Percentiles rank a stretch among this genome's conserved stretches.
These are phyloP conservation scores for Gardenia jasminoides DNA, from an alignment of 257 asterid species.

Conservation along the genomic window DNA sequence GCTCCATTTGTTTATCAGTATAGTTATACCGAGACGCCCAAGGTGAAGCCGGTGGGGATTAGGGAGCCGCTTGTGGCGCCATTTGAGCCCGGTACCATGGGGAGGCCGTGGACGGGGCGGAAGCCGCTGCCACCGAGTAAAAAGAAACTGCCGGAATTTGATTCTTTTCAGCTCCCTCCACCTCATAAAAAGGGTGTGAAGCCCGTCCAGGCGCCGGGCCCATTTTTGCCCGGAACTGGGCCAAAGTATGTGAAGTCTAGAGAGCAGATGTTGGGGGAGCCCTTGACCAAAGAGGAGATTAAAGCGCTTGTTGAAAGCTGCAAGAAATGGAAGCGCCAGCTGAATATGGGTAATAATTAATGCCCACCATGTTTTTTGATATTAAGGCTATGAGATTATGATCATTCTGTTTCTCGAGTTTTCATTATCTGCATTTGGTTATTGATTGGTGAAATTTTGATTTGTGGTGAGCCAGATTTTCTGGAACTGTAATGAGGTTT, in stretches of 20 bases:
- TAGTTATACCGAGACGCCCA: conserved; percentile 95
- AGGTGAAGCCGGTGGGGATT: conserved; percentile 66
- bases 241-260: conserved; percentile 69
- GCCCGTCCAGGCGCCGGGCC: conserved; percentile 97
- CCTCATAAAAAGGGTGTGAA: conserved; percentile 85
- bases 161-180: conserved; percentile 84
- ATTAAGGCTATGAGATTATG: neutral
- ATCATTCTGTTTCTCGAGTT: neutral
- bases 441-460: neutral
- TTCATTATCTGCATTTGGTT: neutral
- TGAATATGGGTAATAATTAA: conserved; percentile 62
- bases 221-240: conserved; percentile 75
- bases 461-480: neutral
- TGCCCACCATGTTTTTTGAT: neutral
- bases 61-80: conserved; percentile 91
- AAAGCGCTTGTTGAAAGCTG: conserved; percentile 51
- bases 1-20: conserved; percentile 92
- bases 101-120: conserved; percentile 87
- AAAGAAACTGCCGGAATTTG: conserved; percentile 80
- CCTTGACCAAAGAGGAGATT: conserved; percentile 68
- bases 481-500: neutral
- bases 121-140: conserved; percentile 76
- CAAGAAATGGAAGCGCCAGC: conserved; percentile 56
- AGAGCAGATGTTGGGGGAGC: conserved; percentile 76
- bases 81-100: conserved; percentile 72